phyloP scores from a whole-genome alignment of 1,284 basidiomycete species.

The Pseudozyma thailandica region DNA sequence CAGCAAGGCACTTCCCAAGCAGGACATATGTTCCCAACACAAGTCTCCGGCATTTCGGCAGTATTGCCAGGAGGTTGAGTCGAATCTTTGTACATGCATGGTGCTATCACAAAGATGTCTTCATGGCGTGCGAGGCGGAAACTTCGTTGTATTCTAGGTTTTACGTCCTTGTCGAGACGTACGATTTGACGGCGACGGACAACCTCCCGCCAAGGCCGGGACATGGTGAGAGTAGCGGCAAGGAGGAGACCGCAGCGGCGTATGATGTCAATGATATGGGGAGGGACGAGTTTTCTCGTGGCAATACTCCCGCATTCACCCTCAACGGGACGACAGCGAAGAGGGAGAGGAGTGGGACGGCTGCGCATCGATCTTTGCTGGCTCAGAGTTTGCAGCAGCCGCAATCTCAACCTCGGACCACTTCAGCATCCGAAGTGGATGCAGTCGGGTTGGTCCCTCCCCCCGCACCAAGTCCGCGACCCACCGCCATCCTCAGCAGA shows the following conservation, averaged over 20 bases:
- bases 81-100: conserved; percentile 96
- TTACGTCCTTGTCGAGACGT: conserved; percentile 81
- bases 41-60: conserved; percentile 86
- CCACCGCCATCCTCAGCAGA: conserved; percentile 38
- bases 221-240: not conserved
- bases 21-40: conserved; percentile 72
- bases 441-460: conserved; percentile 43
- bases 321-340: conserved; percentile 31
- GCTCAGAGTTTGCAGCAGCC: conserved; percentile 19
- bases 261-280: conserved; percentile 5
- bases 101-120: conserved; percentile 79
- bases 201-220: conserved; percentile 35
- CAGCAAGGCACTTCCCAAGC: conserved; percentile 84
- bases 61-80: conserved; percentile 85
- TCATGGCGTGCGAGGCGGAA: conserved; percentile 88
- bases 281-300: conserved; percentile 20
- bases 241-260: not conserved
- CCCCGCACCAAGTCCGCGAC: conserved; percentile 44
- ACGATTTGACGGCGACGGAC: conserved; percentile 73
- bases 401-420: not conserved
- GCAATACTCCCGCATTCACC: conserved; percentile 11
- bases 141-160: conserved; percentile 91
- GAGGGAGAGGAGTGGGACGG: conserved; percentile 34
- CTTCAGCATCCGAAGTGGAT: conserved; percentile 12
- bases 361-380: conserved; percentile 24